Evolutionary conservation across 202 grass and related monocot species (phyloP), one percentile per base, ranked within the genome.

Genomic region (Setaria italica): DNA sequence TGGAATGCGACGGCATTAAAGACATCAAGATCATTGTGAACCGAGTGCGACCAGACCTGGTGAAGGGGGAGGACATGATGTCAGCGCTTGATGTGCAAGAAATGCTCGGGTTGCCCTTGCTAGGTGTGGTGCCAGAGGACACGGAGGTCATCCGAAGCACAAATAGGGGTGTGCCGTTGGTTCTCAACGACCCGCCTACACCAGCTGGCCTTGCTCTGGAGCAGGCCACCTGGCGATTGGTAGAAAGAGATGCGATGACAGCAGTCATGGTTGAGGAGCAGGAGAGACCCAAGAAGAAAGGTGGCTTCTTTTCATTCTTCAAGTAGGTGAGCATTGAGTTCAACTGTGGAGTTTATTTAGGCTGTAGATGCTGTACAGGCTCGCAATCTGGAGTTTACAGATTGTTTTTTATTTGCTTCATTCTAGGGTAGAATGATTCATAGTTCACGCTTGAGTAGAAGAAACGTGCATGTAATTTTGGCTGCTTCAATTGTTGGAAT

Each of bases 11-110:
- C 2, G 97, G 97, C 55, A 99, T 99, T 82, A 95, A 94, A 47
- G 97, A 99, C 62, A 96, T 99, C 59, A 99, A 99, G 80, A 96
- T 99, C 19, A 74, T 99, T 35, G 97, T 99, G 9, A 99, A 99
- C 83, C 82, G 93, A 47, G 96, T 98, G 39, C 90, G 93, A 1
- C 88, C 93, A 0, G 96, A 99, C 73, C 77, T 99, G 19, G 90
- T 99, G 14, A 89, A 83, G 14, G 93, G 93, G 48, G 91, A 99
- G 82, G 96, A 99, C 54, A 99, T 99, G 96, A 99, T 99, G 96
- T 99, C 96, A 21, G 93, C 93, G 0, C 89, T 99, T 4, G 96
- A 99, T 4, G 96, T 99, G 58, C 96, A 94, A 72, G 96, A 99
- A 78, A 99, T 99, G 96, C 90, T 99, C 0, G 96, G 96, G 0